phyloP scores from a whole-genome alignment of 2,329 filamentous ascomycete genomes.

The Coniochaeta sp. region DNA sequence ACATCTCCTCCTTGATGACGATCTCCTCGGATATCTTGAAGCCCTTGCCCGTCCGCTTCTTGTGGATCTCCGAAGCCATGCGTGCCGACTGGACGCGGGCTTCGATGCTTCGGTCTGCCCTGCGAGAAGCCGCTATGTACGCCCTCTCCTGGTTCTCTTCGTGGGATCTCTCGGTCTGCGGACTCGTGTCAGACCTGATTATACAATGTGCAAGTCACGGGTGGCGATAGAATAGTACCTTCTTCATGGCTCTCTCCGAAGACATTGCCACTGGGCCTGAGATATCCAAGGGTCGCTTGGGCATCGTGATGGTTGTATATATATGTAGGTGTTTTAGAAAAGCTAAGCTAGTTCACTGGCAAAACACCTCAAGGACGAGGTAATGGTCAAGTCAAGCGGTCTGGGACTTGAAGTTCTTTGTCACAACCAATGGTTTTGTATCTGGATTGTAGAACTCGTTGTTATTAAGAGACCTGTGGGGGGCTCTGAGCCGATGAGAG shows the following conservation, averaged over 20 bases:
- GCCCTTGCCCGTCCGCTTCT: slow-evolving; percentile 74
- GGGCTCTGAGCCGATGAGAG: not conserved
- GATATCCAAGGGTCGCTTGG: slow-evolving; percentile 1
- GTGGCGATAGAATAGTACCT: not conserved
- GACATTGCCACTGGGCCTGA: not conserved
- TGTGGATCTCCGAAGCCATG: slow-evolving; percentile 86
- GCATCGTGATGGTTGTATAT: not conserved
- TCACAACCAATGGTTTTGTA: not conserved
- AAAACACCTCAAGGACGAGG: not conserved
- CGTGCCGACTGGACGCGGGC: slow-evolving; percentile 81
- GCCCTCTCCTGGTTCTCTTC: slow-evolving; percentile 82
- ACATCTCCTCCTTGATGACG: slow-evolving; percentile 89
- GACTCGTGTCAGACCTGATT: not conserved
- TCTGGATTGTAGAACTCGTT: not conserved
- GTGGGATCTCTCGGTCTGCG: slow-evolving; percentile 65
- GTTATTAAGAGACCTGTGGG: not conserved
- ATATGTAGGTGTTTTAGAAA: not conserved
- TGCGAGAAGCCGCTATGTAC: slow-evolving; percentile 84
- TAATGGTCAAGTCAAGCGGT: not conserved
- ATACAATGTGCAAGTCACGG: not conserved
- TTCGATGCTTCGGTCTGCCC: slow-evolving; percentile 80
- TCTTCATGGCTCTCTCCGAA: not conserved
- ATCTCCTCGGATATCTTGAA: slow-evolving; percentile 80
- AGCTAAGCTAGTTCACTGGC: not conserved
- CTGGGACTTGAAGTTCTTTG: not conserved